Evolutionary conservation across 305 asterid species (phyloP), one percentile per base, ranked within the genome.

Genomic region (Fraxinus sp.): DNA sequence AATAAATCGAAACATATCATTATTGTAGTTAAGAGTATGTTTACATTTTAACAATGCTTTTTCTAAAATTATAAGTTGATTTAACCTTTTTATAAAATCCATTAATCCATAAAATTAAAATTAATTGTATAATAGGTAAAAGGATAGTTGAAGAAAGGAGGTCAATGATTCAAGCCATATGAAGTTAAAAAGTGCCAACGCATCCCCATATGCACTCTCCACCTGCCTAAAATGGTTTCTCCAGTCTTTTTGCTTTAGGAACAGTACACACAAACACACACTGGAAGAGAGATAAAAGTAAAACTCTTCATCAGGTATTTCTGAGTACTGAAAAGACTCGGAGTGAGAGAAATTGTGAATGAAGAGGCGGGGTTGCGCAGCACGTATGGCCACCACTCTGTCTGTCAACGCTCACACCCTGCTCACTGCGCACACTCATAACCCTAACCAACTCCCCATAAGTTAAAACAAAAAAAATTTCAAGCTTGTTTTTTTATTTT

Each of bases 111-210:
- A 46, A 46, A 46, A 46, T 13, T 13, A 46, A 46, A 46, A 46
- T 46, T 46, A 46, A 46, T 13, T 13, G 57, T 26, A 26, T 3
- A 11, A 44, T 44, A 10, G 52, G 52, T 30, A 26, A n/a, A 77
- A 36, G 59, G 20, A 46, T 46, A 72, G 73, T 78, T 14, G 10
- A 28, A 7, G 32, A 36, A 36, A 36, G 41, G 13, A 22, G 24
- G 78, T 74, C 80, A 84, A 90, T 90, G 80, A 88, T 87, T 87
- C 84, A 80, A 83, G 74, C 86, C 91, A 86, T 85, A 84, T 64
- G 86, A 85, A 82, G 89, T 81, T 76, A 89, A 82, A 81, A 83
- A 70, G 75, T 77, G 88, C 86, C 89, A 85, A 84, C 88, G 84
- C 89, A 72, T 37, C 5, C 74, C 80, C 79, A 71, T 82, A 44